Conservation (phyloP, 1,139 yeast genomes). For the Yamadazyma atmosphaerica region DNA sequence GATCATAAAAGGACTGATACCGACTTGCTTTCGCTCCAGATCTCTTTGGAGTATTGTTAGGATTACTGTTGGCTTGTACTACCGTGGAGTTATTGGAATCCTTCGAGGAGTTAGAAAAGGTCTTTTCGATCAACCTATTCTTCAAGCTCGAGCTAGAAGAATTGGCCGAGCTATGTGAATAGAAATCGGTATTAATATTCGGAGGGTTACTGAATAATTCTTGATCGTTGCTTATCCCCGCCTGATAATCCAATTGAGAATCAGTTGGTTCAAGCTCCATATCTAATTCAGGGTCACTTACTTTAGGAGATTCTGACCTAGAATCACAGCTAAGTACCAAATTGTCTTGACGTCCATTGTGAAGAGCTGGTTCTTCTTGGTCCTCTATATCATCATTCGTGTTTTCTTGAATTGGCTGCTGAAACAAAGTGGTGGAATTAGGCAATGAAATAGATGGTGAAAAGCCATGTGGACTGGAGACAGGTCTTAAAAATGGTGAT, state of each 20-base stretch:
- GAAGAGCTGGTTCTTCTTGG: conserved; percentile 22
- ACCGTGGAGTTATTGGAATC: conserved; percentile 22
- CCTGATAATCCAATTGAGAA: conserved; percentile 1
- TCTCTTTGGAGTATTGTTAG: conserved; percentile 29
- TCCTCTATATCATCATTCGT: conserved; percentile 30
- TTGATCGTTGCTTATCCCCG: conserved; percentile 17
- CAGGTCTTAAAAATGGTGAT: conserved; percentile 33
- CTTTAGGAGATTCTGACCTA: conserved; percentile 7
- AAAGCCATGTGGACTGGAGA: conserved; percentile 24
- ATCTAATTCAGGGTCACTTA: conserved; percentile 13
- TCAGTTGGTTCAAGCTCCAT: conserved; percentile 7
- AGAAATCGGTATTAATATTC: conserved; percentile 23
- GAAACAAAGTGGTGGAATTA: conserved; percentile 23
- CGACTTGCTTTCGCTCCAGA: conserved; percentile 51
- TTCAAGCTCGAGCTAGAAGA: conserved; percentile 39
- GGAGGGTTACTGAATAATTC: conserved; percentile 26
- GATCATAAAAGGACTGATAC: conserved; percentile 53
- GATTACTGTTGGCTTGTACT: conserved; percentile 3
- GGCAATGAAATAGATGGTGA: conserved; percentile 26
- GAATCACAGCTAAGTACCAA: conserved; percentile 20
- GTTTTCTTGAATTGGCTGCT: conserved; percentile 34
- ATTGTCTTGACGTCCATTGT: conserved; percentile 2
- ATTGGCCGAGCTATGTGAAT: conserved; percentile 32
- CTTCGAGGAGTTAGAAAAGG: conserved; percentile 34
- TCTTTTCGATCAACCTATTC: conserved; percentile 30